These are phyloP conservation scores for Phytophthora sojae DNA, from an alignment of 352 stramenopile species.

Conservation along the genomic window DNA sequence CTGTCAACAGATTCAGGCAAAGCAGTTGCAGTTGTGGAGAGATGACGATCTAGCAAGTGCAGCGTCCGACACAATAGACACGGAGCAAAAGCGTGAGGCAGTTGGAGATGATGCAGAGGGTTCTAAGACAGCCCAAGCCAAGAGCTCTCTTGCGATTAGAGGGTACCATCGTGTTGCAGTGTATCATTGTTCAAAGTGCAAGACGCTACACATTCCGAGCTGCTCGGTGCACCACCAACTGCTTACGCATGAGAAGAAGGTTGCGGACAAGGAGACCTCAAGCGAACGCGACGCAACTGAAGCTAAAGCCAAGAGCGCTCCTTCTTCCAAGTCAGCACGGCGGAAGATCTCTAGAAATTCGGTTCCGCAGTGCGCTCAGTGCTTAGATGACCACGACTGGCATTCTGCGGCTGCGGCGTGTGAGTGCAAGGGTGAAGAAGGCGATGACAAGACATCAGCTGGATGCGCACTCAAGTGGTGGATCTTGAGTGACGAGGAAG, in stretches of 20 bases:
- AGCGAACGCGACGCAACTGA: slow-evolving; percentile 9
- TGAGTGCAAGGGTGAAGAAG: slow-evolving; percentile 24
- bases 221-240: slow-evolving; percentile 60
- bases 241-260: slow-evolving; percentile 64
- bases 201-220: slow-evolving; percentile 51
- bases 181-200: slow-evolving; percentile 64
- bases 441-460: slow-evolving; percentile 11
- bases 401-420: slow-evolving; percentile 37
- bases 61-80: slow-evolving; percentile 1
- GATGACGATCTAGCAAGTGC: slow-evolving; percentile 44
- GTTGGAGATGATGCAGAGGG: slow-evolving; percentile 22
- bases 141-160: slow-evolving; percentile 52
- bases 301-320: slow-evolving; percentile 8
- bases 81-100: slow-evolving; percentile 26
- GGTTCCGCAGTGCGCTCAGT: slow-evolving; percentile 63
- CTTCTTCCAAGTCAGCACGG: slow-evolving; percentile 1
- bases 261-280: slow-evolving; percentile 1
- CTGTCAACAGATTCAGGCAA: slow-evolving; percentile 73
- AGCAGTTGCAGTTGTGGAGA: slow-evolving; percentile 65
- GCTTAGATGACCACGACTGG: slow-evolving; percentile 60
- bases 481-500: slow-evolving; percentile 79
- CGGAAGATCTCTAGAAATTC: slow-evolving; percentile 24
- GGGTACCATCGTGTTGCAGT: slow-evolving; percentile 80
- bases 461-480: slow-evolving; percentile 61
- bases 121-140: background rate